Evolutionary conservation across 2,329 filamentous ascomycete species (phyloP), one percentile per base, ranked within the genome.

Genomic region (Bipolaris zeicola): DNA sequence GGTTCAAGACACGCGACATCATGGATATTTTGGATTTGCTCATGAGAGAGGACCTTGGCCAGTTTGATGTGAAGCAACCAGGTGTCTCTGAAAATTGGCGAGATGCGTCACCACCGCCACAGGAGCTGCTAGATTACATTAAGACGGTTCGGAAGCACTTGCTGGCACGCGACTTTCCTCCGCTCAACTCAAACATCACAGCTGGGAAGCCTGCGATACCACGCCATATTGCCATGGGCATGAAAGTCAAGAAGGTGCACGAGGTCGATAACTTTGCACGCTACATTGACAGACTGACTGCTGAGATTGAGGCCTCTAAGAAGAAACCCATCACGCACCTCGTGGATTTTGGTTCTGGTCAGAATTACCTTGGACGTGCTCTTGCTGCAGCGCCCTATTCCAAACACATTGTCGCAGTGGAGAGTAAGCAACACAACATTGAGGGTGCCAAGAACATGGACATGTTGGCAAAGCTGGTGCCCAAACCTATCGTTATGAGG

Each of bases 241-340:
- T 99, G 95, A 96, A 92, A 61, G 86, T 89, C 16, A 99, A 99
- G 76, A 99, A 99, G 77, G 83, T 91, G 1, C 95, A 99, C 70
- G 95, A 99, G 78, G 95, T 98, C 31, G 85, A 87, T 57, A 87
- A 95, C 70, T 97, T 98, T 70, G 90, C 94, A n/a, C 85, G 85
- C 61, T 98, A 94, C 68, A 85, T 98, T 50, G 84, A 91, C 51
- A 82, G 84, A 26, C 83, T 96, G 22, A 82, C 85, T 3, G 71
- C 79, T 1, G 78, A 85, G 1, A 83, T 88, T 39, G 62, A 62
- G 39, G 57, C 58, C 1, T 63, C 66, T 3, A 59, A 64, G 10
- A 71, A 52, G 66, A 76, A 54, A 7, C 70, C 73, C 6, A 87
- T 97, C 58, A 91, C 92, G 0, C 93, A 98, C 78, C 87, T 96